Evolutionary conservation across 805 yeast genomes (phyloP).

Genomic region (Myxozyma udenii): DNA sequence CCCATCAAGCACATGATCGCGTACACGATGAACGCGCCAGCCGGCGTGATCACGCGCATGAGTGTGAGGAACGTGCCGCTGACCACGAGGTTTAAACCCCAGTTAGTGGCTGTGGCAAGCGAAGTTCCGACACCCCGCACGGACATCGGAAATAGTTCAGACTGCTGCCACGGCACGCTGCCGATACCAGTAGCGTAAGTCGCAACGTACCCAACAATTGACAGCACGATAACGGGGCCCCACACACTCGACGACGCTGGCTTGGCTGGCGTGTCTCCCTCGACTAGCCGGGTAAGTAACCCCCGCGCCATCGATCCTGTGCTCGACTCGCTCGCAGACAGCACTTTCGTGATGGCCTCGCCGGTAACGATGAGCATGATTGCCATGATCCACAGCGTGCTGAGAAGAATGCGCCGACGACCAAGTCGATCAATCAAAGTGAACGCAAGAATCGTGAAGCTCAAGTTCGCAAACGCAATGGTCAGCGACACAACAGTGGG

Average conservation of each 20-base stretch:
- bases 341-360: conserved; percentile 83
- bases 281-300: conserved; percentile 39
- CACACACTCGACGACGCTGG: conserved; percentile 49
- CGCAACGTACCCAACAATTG: conserved; percentile 84
- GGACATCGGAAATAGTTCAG: conserved; percentile 88
- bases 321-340: conserved; percentile 38
- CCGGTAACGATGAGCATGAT: conserved; percentile 76
- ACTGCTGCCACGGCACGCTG: conserved; percentile 97
- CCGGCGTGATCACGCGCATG: conserved; percentile 88
- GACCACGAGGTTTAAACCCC: conserved; percentile 91
- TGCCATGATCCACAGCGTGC: conserved; percentile 82
- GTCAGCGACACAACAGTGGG: conserved; percentile 93
- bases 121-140: conserved; percentile 92
- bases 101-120: conserved; percentile 85
- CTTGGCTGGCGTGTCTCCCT: conserved; percentile 48
- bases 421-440: conserved; percentile 84
- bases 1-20: conserved; percentile 77
- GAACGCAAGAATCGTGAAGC: conserved; percentile 82
- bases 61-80: conserved; percentile 90
- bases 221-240: conserved; percentile 81
- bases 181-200: conserved; percentile 93
- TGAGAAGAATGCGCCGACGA: conserved; percentile 72
- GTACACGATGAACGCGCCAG: conserved; percentile 89
- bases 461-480: conserved; percentile 89
- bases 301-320: background rate